Evolutionary conservation across 2,329 filamentous ascomycete species (phyloP).

Genomic region (Pestalotiopsis fici): DNA sequence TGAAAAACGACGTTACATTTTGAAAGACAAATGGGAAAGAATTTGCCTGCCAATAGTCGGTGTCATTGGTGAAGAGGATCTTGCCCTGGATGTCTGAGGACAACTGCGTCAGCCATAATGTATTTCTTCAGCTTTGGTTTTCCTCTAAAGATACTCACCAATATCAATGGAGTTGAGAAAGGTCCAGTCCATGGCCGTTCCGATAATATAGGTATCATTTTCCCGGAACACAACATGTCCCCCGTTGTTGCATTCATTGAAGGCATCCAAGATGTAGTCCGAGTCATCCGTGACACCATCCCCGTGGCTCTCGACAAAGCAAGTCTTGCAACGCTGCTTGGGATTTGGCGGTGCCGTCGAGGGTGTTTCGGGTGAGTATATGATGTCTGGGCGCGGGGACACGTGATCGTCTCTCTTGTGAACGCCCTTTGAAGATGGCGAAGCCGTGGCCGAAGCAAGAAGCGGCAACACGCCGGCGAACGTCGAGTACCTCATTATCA

Average conservation of each 20-base stretch:
- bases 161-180: slow-evolving; percentile 63
- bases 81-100: slow-evolving; percentile 12
- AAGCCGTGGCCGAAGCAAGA: neutral
- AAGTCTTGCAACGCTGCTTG: slow-evolving; percentile 9
- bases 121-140: neutral
- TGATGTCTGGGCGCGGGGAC: slow-evolving; percentile 5
- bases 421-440: neutral
- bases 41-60: slow-evolving; percentile 66
- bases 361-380: slow-evolving; percentile 8
- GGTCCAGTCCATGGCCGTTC: slow-evolving; percentile 63
- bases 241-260: slow-evolving; percentile 47
- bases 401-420: slow-evolving; percentile 6
- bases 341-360: neutral
- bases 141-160: slow-evolving; percentile 32
- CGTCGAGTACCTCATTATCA: slow-evolving; percentile 4
- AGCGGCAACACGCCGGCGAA: neutral
- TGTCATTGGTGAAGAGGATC: slow-evolving; percentile 65
- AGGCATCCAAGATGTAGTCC: slow-evolving; percentile 4
- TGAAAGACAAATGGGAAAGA: slow-evolving; percentile 65
- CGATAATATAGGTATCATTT: slow-evolving; percentile 58
- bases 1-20: slow-evolving; percentile 67
- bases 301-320: slow-evolving; percentile 9
- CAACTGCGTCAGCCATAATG: neutral
- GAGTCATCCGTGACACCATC: slow-evolving; percentile 10
- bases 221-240: slow-evolving; percentile 59